These are phyloP conservation scores for Pseudogymnoascus sp. DNA, from an alignment of 2,329 filamentous ascomycete genomes.

Conservation along the genomic window DNA sequence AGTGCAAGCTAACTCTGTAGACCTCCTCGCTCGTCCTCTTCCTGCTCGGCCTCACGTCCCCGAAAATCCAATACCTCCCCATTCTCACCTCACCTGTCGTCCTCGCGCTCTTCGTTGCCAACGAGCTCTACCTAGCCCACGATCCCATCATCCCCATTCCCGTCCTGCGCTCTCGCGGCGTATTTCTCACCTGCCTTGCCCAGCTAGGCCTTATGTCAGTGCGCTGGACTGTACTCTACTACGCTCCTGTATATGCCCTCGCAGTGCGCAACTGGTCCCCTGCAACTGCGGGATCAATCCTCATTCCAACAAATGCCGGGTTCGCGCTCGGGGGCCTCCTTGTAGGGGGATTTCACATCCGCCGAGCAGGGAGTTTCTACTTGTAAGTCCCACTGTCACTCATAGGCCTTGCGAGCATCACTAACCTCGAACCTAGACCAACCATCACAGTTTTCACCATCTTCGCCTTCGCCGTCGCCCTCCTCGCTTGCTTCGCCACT, in stretches of 20 bases:
- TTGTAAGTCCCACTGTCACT: constrained; percentile 31
- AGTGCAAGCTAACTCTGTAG: constrained; percentile 32
- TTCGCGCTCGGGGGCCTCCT: constrained; percentile 70
- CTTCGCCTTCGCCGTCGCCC: constrained; percentile 55
- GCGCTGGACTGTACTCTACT: constrained; percentile 76
- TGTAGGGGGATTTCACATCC: constrained; percentile 70
- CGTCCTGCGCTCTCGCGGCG: constrained; percentile 63
- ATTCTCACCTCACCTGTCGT: constrained; percentile 52
- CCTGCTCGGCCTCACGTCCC: constrained; percentile 62
- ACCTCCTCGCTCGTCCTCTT: constrained; percentile 62
- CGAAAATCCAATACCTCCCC: constrained; percentile 52
- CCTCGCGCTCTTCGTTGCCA: constrained; percentile 50
- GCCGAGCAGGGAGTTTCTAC: constrained; percentile 68
- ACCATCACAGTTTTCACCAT: constrained; percentile 53
- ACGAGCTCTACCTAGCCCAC: constrained; percentile 56
- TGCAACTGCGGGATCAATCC: constrained; percentile 64
- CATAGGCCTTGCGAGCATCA: background rate
- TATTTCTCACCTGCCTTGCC: constrained; percentile 66
- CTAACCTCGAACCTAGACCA: constrained; percentile 34
- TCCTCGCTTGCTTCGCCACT: constrained; percentile 51
- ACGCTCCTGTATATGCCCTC: constrained; percentile 72
- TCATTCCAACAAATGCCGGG: constrained; percentile 75
- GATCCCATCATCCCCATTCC: constrained; percentile 72
- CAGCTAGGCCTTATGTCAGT: constrained; percentile 75
- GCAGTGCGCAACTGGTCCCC: constrained; percentile 66